A percentile compares a stretch with the other conserved stretches of the same genome.
Conservation (phyloP, 306 rosid genomes). For the Alnus rubra region DNA sequence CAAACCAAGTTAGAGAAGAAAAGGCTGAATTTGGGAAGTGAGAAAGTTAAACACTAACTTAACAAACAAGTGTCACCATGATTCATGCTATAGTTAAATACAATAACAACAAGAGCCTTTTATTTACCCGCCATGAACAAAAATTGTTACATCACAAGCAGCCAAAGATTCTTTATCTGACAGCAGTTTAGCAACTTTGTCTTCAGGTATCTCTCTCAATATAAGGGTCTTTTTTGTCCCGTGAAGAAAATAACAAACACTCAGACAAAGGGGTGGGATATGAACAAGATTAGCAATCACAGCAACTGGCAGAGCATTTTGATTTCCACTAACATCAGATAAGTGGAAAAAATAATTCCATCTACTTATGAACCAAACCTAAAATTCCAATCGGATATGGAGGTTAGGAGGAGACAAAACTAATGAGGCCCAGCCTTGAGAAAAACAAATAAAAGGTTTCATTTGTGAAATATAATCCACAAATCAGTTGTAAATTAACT, state of each 20-base stretch:
- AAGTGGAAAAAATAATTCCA: not conserved
- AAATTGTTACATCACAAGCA: constrained; percentile 83
- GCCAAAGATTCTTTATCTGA: constrained; percentile 88
- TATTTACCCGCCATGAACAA: constrained; percentile 85
- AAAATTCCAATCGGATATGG: too few relatives aligned
- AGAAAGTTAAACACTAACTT: not conserved
- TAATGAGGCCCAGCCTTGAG: too few relatives aligned
- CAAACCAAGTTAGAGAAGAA: not conserved
- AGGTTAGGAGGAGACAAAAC: too few relatives aligned
- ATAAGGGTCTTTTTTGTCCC: constrained; percentile 72
- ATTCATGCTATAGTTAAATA: constrained; percentile 5
- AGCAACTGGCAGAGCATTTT: not conserved
- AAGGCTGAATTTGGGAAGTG: not conserved
- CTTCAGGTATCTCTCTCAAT: constrained; percentile 87
- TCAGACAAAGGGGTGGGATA: constrained; percentile 6
- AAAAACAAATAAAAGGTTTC: too few relatives aligned
- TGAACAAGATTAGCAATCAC: not conserved
- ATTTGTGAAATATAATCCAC: too few relatives aligned
- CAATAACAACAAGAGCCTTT: not conserved
- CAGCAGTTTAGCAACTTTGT: constrained; percentile 60
- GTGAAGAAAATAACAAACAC: constrained; percentile 24
- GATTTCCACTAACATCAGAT: not conserved
- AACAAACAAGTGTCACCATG: not conserved
- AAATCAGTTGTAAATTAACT: too few relatives aligned
- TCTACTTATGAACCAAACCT: not conserved